Conservation (phyloP, 495 filamentous ascomycete species). For the Daldinia grandis region DNA sequence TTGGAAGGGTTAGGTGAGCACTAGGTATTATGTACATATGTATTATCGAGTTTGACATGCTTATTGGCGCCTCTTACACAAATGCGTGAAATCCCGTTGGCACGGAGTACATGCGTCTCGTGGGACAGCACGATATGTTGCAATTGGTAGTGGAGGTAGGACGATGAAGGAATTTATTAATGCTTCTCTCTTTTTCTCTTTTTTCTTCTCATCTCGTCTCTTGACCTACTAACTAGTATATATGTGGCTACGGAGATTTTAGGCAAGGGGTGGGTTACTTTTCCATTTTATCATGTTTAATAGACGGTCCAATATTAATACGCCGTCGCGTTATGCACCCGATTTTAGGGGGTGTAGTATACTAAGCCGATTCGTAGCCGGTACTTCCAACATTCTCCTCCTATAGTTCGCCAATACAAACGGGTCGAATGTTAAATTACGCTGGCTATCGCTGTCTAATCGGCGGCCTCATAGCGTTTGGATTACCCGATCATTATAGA, state of each 20-base stretch:
- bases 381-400: constrained; percentile 10
- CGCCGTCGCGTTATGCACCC: constrained; percentile 31
- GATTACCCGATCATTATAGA: not conserved
- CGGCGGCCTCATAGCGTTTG: constrained; percentile 31
- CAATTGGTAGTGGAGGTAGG: constrained; percentile 28
- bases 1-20: constrained; percentile 29
- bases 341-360: constrained; percentile 22
- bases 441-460: constrained; percentile 23
- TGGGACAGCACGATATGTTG: constrained; percentile 7
- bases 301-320: constrained; percentile 36
- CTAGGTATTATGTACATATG: constrained; percentile 18
- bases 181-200: constrained; percentile 26
- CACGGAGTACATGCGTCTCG: constrained; percentile 36
- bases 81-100: constrained; percentile 29
- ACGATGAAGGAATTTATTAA: constrained; percentile 23
- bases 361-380: constrained; percentile 16
- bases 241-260: constrained; percentile 26
- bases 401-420: constrained; percentile 6
- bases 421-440: constrained; percentile 37
- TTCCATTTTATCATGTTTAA: constrained; percentile 28
- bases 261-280: constrained; percentile 17
- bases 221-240: too few relatives aligned
- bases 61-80: constrained; percentile 25
- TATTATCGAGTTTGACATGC: constrained; percentile 33
- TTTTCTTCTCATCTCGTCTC: not conserved